phyloP scores from a whole-genome alignment of 73 alveolate genomes.

The Stentor roeselii region DNA sequence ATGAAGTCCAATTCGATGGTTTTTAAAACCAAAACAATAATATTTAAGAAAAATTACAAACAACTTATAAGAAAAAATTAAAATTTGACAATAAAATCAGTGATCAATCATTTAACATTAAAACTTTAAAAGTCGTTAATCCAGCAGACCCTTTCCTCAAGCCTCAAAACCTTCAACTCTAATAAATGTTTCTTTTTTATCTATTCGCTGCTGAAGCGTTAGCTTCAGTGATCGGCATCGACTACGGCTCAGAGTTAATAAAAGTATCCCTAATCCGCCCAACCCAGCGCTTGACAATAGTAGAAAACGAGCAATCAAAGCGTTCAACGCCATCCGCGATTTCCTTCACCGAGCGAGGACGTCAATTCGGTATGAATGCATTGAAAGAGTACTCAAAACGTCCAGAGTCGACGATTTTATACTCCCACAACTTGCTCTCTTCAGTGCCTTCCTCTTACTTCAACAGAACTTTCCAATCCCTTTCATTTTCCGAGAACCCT shows the following conservation, averaged over 20 bases:
- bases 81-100: too few relatives aligned
- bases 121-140: too few relatives aligned
- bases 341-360: conserved; percentile 59
- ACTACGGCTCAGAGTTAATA: conserved; percentile 86
- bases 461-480: conserved; percentile 31
- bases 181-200: too few relatives aligned
- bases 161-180: too few relatives aligned
- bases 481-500: conserved; percentile 32
- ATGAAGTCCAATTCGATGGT: too few relatives aligned
- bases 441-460: not conserved
- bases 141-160: too few relatives aligned
- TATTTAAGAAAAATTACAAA: too few relatives aligned
- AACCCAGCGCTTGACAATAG: conserved; percentile 85
- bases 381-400: conserved; percentile 47
- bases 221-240: conserved; percentile 85
- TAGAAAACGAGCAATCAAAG: conserved; percentile 83
- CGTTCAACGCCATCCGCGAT: conserved; percentile 81
- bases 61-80: too few relatives aligned
- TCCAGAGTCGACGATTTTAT: conserved; percentile 53
- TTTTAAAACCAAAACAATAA: too few relatives aligned
- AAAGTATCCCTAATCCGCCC: conserved; percentile 84
- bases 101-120: too few relatives aligned
- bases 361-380: conserved; percentile 69
- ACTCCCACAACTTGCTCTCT: conserved; percentile 52
- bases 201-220: conserved; percentile 29